phyloP scores from a whole-genome alignment of 2,329 filamentous ascomycete genomes.

The Diaporthe capsici region DNA sequence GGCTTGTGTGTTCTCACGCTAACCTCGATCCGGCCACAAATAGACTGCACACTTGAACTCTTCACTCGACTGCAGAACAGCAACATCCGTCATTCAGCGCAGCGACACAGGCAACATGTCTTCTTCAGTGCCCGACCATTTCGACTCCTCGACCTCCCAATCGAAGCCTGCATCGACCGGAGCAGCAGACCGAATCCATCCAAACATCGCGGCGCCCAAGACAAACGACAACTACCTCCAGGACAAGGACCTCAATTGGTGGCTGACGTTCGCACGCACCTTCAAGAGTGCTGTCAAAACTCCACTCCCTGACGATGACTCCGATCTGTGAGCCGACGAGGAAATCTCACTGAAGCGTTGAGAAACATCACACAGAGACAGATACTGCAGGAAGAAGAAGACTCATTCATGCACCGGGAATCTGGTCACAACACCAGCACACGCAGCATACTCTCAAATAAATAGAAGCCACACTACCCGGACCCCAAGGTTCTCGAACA shows the following conservation, averaged over 20 bases:
- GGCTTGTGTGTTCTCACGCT: not conserved
- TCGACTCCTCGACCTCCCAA: not conserved
- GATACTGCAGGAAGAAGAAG: not conserved
- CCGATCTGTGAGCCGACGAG: not conserved
- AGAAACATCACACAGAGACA: no score
- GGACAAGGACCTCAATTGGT: slow-evolving; percentile 31
- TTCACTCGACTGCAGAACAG: not conserved
- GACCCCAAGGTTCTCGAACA: not conserved
- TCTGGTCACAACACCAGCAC: not conserved
- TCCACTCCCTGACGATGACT: slow-evolving; percentile 4
- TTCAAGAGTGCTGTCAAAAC: slow-evolving; percentile 28
- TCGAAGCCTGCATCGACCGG: not conserved
- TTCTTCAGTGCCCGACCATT: not conserved
- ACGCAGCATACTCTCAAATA: no score
- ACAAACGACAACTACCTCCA: not conserved
- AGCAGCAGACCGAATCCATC: no score
- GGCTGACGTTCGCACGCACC: slow-evolving; percentile 12
- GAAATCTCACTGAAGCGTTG: no score
- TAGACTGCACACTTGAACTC: not conserved
- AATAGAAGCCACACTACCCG: not conserved
- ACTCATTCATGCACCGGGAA: not conserved
- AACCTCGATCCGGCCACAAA: slow-evolving; percentile 1
- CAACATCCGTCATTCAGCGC: not conserved
- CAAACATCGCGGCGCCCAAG: not conserved
- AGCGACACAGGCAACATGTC: not conserved